Base-by-base conservation (phyloP, 352 stramenopile genomes). In the Plasmopara viticola region DNA sequence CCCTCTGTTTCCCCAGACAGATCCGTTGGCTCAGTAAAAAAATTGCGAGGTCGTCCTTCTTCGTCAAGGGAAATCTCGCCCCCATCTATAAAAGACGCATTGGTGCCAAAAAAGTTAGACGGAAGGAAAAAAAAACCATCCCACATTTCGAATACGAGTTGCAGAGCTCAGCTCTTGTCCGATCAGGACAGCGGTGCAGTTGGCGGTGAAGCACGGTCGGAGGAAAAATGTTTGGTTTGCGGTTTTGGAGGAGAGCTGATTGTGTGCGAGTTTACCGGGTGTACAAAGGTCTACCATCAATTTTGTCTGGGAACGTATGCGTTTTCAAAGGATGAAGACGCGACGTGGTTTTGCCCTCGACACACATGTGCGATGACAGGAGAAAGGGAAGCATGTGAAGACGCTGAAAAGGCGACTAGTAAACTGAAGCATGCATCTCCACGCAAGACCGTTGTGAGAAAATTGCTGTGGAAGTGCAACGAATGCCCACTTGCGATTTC, bases 251-350 rank as follows among this genome's bases (percentile, higher is more conserved):
- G 84, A 30, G 84, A 94, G 40, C 48, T 94, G 5, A 79, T 92
- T 18, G 73, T 94, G 10, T 94, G 84, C 55, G 84, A 94, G 53
- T 92, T 91, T 48, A 64, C 63, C 35, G 70, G 61, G 0, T 94
- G 84, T 50, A 84, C 79, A 9, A 94, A 94, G 60, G 84, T 94
- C 15, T 94, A 92, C 45, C 84, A 94, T 50, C 81, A 90, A 56
- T 90, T 90, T 60, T 94, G 84, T 61, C 58, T 94, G 18, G 81
- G 82, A 0, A 70, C 72, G 20, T 92, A 82, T 52, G 74, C 82
- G 7, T 91, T 90, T 39, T 79, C 82, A 20, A 85, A 86, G 31
- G 73, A 91, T 48, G 81, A 92, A 58, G 70, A 90, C 14, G 73
- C 79, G n/a, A 75, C 70, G 29, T 94, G 84, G 84, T 78, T 76